Evolutionary conservation across 352 stramenopile species (phyloP).

Genomic region (Phytophthora vignae): DNA sequence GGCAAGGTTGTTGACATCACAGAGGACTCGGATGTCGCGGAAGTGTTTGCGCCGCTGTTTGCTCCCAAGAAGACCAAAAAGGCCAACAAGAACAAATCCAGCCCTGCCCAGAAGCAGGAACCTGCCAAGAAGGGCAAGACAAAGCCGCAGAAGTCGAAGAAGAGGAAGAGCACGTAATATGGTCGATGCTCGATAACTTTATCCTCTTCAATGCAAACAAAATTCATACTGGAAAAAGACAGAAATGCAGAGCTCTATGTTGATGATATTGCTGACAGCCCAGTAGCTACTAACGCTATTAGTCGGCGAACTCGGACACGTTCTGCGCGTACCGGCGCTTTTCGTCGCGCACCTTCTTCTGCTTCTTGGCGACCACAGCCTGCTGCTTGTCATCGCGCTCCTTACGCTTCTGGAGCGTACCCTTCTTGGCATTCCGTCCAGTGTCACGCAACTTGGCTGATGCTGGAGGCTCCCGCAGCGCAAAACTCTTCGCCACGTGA

Average conservation of each 20-base stretch:
- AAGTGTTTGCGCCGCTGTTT: constrained; percentile 64
- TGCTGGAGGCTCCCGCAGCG: constrained; percentile 82
- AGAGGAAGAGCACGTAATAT: constrained; percentile 49
- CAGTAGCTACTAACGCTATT: constrained; percentile 8
- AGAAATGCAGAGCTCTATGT: constrained; percentile 29
- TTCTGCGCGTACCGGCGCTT: constrained; percentile 77
- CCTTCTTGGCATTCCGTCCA: constrained; percentile 77
- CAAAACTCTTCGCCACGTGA: constrained; percentile 95
- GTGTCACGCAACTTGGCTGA: constrained; percentile 83
- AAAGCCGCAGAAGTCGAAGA: constrained; percentile 60
- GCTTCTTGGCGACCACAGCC: constrained; percentile 55
- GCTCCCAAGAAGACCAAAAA: constrained; percentile 40
- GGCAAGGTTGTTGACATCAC: constrained; percentile 56
- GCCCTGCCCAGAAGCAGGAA: constrained; percentile 31
- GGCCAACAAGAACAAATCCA: constrained; percentile 32
- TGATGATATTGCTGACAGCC: not conserved
- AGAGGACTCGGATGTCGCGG: constrained; percentile 46
- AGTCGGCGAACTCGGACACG: constrained; percentile 83
- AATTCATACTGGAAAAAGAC: constrained; percentile 21
- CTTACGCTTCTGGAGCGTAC: constrained; percentile 87
- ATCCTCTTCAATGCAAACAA: constrained; percentile 26
- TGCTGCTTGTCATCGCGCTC: constrained; percentile 78
- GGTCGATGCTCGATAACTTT: constrained; percentile 31
- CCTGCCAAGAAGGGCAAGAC: constrained; percentile 28
- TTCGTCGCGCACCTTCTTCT: constrained; percentile 66